Evolutionary conservation across 1,284 basidiomycete genomes (phyloP).

Genomic region (Cystobasidium sp.): DNA sequence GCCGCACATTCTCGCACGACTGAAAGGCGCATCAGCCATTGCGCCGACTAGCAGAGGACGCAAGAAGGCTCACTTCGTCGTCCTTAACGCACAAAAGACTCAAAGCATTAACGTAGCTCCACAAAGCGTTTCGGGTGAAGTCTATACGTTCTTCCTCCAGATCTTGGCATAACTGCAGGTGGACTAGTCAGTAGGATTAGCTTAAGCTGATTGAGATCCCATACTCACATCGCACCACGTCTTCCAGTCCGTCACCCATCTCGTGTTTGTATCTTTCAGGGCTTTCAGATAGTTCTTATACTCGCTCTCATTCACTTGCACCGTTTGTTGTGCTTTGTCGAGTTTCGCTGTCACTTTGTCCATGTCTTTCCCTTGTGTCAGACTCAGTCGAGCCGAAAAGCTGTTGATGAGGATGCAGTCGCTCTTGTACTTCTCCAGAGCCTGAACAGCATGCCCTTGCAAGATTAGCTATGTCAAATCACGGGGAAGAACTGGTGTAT

Average conservation of each 20-base stretch:
- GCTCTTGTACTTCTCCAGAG: conserved; percentile 89
- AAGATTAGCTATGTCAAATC: no score
- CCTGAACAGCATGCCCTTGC: conserved; percentile 56
- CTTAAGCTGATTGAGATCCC: not conserved
- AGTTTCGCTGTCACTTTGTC: conserved; percentile 85
- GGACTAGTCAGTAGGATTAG: not conserved
- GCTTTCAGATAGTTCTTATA: conserved; percentile 84
- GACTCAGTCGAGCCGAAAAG: conserved; percentile 87
- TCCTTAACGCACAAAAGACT: conserved; percentile 94
- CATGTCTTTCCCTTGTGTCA: conserved; percentile 90
- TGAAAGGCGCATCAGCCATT: conserved; percentile 55
- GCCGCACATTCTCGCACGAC: conserved; percentile 86
- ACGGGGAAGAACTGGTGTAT: not conserved
- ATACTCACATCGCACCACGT: conserved; percentile 73
- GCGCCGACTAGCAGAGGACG: not conserved
- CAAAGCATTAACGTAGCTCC: conserved; percentile 93
- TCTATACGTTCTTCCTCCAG: conserved; percentile 91
- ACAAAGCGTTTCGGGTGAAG: conserved; percentile 92
- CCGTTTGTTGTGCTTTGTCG: conserved; percentile 85
- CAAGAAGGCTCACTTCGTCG: conserved; percentile 77
- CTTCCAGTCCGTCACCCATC: conserved; percentile 96
- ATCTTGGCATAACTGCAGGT: conserved; percentile 79
- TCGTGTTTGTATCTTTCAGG: conserved; percentile 75
- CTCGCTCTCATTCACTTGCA: conserved; percentile 82
- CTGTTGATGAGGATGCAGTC: conserved; percentile 95